Conservation (phyloP, 805 yeast species). For the Pichia rugopelliculosa region DNA sequence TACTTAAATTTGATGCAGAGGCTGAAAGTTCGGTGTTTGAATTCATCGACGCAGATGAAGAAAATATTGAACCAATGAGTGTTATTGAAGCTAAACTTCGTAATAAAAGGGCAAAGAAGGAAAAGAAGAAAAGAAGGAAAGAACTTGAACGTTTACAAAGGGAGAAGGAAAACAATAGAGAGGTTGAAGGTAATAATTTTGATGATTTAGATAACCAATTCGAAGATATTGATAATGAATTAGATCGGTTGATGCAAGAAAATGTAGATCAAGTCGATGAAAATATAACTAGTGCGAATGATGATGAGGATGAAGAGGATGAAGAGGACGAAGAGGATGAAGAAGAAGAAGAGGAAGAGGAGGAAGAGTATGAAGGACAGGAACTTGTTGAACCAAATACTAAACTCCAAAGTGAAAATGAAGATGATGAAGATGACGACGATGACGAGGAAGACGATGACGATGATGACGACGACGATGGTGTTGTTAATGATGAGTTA, state of each 20-base stretch:
- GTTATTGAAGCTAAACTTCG: slow-evolving; percentile 22
- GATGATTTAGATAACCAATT: slow-evolving; percentile 27
- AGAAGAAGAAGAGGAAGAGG: slow-evolving; percentile 20
- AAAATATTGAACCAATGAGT: slow-evolving; percentile 28
- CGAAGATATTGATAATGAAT: slow-evolving; percentile 23
- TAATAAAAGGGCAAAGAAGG: slow-evolving; percentile 19
- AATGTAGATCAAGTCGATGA: slow-evolving; percentile 34
- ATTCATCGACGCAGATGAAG: slow-evolving; percentile 41
- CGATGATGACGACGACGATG: slow-evolving; percentile 37
- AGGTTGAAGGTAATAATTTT: background rate
- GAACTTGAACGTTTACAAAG: slow-evolving; percentile 5
- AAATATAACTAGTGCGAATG: slow-evolving; percentile 26
- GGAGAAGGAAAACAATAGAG: background rate
- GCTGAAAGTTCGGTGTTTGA: slow-evolving; percentile 80
- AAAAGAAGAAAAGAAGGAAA: slow-evolving; percentile 17
- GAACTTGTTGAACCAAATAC: slow-evolving; percentile 30
- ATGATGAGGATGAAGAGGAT: slow-evolving; percentile 36
- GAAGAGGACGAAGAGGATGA: slow-evolving; percentile 46
- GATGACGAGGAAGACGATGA: slow-evolving; percentile 25
- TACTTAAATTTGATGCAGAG: slow-evolving; percentile 67
- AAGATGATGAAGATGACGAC: slow-evolving; percentile 33
- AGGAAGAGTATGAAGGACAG: slow-evolving; percentile 38
- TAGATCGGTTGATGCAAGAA: slow-evolving; percentile 17
- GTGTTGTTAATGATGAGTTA: slow-evolving; percentile 39
- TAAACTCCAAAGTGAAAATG: slow-evolving; percentile 32